A percentile compares a stretch with the other conserved stretches of the same genome.
Conservation (phyloP, 2,329 filamentous ascomycete genomes). For the Xylariomycetidae sp. region DNA sequence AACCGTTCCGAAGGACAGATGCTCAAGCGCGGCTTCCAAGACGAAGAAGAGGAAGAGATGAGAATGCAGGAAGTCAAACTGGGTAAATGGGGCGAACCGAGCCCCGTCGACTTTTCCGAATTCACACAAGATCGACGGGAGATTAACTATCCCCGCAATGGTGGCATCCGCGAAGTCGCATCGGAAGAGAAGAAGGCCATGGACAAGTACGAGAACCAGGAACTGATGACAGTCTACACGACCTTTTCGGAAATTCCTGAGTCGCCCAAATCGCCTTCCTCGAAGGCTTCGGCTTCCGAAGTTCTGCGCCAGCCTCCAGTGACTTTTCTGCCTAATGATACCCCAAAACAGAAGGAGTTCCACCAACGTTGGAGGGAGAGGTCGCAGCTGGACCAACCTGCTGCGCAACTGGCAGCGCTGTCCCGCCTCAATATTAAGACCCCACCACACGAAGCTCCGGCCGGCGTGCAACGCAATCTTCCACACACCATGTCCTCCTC, state of each 20-base stretch:
- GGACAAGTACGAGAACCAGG: conserved; percentile 51
- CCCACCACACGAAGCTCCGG: too few relatives aligned
- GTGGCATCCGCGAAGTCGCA: conserved; percentile 44
- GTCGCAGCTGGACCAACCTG: too few relatives aligned
- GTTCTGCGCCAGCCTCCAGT: conserved; percentile 22
- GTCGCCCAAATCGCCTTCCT: conserved; percentile 49
- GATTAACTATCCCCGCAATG: conserved; percentile 50
- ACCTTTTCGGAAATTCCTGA: conserved; percentile 50
- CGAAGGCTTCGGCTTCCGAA: conserved; percentile 27
- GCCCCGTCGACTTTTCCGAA: conserved; percentile 40
- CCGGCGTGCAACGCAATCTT: too few relatives aligned
- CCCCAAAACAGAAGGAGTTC: conserved; percentile 42
- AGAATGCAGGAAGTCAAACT: conserved; percentile 53
- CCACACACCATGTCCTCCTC: background rate
- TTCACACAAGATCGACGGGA: conserved; percentile 41
- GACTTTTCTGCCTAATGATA: conserved; percentile 33
- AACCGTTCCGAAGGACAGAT: conserved; percentile 70
- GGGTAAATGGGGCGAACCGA: conserved; percentile 48
- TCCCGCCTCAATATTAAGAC: too few relatives aligned
- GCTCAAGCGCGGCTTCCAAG: conserved; percentile 46
- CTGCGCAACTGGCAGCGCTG: too few relatives aligned
- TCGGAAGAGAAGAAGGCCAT: conserved; percentile 55
- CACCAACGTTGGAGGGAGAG: conserved; percentile 46
- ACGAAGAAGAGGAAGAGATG: conserved; percentile 52
- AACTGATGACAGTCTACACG: conserved; percentile 59